Evolutionary conservation across 2,329 filamentous ascomycete genomes (phyloP), one percentile per base, ranked within the genome.

Genomic region (Parastagonospora avenae): DNA sequence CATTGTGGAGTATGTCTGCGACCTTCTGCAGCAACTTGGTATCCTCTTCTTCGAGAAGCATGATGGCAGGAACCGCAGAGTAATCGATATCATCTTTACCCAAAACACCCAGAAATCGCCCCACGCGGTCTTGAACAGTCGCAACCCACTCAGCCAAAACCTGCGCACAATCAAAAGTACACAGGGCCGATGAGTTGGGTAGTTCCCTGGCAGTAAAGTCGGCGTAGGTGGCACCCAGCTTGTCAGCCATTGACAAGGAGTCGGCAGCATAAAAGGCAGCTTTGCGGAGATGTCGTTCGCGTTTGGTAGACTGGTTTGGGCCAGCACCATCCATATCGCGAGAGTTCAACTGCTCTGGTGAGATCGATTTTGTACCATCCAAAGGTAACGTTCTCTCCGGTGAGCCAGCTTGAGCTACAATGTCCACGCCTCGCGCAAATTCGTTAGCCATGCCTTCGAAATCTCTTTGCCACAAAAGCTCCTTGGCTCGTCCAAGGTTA

Each of bases 181-280:
- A 97, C 80, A 97, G 87, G 1, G 92, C 91, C 11, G 90, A 92
- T 70, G 96, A 93, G 33, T 96, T 84, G 0, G 94, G 92, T 10
- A 97, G 80, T 68, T 97, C 92, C 38, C 91, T 83, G 46, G 89
- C 92, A 1, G 87, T 88, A 54, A 90, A 87, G 57, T 96, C 92
- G 7, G 90, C 88, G 74, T 93, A 94, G 0, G 90, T 91, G 27
- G 93, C 85, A 1, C 91, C 91, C 10, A 94, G 82, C 68, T 89
- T 92, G 71, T 95, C 90, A 2, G 91, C 89, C 85, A 94, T 94
- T 27, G 87, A 85, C 8, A 99, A 83, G 0, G 92, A 96, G 71
- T 97, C 92, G 1, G 91, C 92, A 1, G 94, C 94, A 67, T 96
- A 96, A 68, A 92, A 95, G 0, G 93, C 94, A n/a, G 94, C 94